Base-by-base conservation (phyloP, 352 stramenopile species). In the Phytophthora pisi region DNA sequence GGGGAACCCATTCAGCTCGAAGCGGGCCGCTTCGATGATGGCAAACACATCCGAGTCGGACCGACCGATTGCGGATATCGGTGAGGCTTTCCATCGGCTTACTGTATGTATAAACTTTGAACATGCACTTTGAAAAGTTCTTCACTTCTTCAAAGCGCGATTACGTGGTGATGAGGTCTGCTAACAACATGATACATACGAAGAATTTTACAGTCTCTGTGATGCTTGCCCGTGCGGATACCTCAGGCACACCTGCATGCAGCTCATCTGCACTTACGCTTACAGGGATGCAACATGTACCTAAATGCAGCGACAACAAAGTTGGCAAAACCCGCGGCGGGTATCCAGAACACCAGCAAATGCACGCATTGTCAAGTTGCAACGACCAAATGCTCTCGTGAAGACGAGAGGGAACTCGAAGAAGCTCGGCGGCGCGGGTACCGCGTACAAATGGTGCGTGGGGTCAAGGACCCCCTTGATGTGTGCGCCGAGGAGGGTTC, bases 401-500 rank as follows among this genome's bases (percentile, higher is more conserved):
- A 42, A 23, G 24, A 50, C 46, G 30, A 31, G 42, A 53, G 43
- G 56, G 43, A 46, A 13, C 9, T 20, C 20, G 0, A 49, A n/a
- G 20, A 49, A 47, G 16, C 42, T 57, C 15, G 16, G 24, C 10
- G 23, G 42, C 16, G 8, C 36, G 2, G 6, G 15, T 61, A 55
- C 56, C 26, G 43, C 45, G 57, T 24, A 34, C 20, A 64, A 38
- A 64, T 56, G 34, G 61, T 24, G 16, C 43, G 51, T n/a, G 26
- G n/a, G 31, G 28, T 49, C 54, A 70, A 64, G 46, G 30, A 51
- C 13, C 59, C 24, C 26, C 28, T 5, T 59, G 63, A 66, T 70
- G 49, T 51, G 63, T 70, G 63, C 56, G 63, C 51, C n/a, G 38
- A 50, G 34, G 34, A 5, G 34, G 34, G 11, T 56, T 50, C 63